Evolutionary conservation across 2,329 filamentous ascomycete species (phyloP), one percentile per base, ranked within the genome.

Genomic region (Penicillium sp.): DNA sequence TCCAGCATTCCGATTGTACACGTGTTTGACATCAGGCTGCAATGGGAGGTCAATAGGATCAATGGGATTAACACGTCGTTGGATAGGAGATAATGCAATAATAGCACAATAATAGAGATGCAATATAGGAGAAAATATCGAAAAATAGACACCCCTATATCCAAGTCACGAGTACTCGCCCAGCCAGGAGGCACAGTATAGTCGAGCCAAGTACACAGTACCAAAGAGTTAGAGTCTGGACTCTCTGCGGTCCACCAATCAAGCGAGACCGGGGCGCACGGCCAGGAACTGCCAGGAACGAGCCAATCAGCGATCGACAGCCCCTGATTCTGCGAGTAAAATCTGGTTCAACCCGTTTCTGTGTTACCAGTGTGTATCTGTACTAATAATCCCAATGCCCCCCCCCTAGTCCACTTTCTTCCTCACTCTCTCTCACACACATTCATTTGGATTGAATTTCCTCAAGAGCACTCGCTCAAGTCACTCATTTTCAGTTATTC

Each of bases 371-470:
- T 21, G 18, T 32, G 43, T 52, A 36, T 44, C 11, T 47, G 44
- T 54, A 47, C 47, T 52, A 51, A 44, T 47, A 47, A 24, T 22
- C 32, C 22, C 39, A 16, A 22, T n/a, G 34, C 34, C 39, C 50
- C 39, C 50, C 39, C 44, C 40, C 34, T 42, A 48, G 43, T 57
- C 55, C 52, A 53, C 57, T 48, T 58, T 40, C 46, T 42, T 44
- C 51, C 34, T 47, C 43, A 55, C 49, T 46, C 27, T 34, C 46
- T 54, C 49, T 47, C n/a, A 14, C 49, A 43, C 49, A 62, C 62
- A 62, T 48, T 64, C 61, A 54, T 64, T 64, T 59, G 51, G 43
- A 46, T 60, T 55, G 55, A 57, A 57, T 43, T 52, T 44, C 32
- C 36, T 47, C 43, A 27, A 45, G 58, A 58, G 58, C 58, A 31